Evolutionary conservation across 2,329 filamentous ascomycete species (phyloP).

Genomic region (Leptographium radiaticola): DNA sequence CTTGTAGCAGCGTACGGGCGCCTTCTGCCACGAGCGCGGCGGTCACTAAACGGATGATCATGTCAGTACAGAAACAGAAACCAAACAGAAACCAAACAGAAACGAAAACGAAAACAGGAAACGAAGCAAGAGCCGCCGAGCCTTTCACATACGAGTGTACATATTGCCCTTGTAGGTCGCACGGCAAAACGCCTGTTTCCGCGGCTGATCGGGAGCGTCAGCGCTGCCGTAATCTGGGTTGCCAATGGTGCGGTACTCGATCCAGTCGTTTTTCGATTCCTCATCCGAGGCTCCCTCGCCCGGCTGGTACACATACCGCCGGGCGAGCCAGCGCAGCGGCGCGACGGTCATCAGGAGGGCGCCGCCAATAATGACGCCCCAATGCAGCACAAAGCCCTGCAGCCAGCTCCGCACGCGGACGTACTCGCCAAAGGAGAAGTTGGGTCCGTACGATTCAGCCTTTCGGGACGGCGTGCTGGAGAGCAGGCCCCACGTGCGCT

Average conservation of each 20-base stretch:
- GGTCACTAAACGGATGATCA: constrained; percentile 37
- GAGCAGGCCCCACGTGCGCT: constrained; percentile 50
- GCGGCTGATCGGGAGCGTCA: constrained; percentile 2
- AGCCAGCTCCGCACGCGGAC: constrained; percentile 36
- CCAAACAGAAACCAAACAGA: background rate
- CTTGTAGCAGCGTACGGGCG: constrained; percentile 51
- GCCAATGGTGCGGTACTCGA: constrained; percentile 53
- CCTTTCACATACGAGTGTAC: constrained; percentile 44
- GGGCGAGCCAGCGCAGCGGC: constrained; percentile 31
- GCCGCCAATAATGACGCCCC: constrained; percentile 28
- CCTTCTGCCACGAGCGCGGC: constrained; percentile 50
- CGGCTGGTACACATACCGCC: constrained; percentile 33
- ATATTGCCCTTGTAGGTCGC: constrained; percentile 45
- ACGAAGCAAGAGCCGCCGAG: background rate
- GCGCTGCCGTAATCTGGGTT: constrained; percentile 36
- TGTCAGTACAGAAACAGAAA: background rate
- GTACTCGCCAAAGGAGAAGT: constrained; percentile 46
- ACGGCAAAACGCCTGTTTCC: constrained; percentile 40
- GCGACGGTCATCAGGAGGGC: constrained; percentile 29
- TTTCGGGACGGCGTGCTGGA: constrained; percentile 28
- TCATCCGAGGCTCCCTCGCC: constrained; percentile 42
- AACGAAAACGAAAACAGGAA: background rate
- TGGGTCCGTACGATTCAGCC: constrained; percentile 43
- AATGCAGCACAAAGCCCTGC: constrained; percentile 36
- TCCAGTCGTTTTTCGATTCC: constrained; percentile 39